Evolutionary conservation across 768 basidiomycete genomes (phyloP), one percentile per base, ranked within the genome.

Genomic region (Phylloporus rhodoxanthus): DNA sequence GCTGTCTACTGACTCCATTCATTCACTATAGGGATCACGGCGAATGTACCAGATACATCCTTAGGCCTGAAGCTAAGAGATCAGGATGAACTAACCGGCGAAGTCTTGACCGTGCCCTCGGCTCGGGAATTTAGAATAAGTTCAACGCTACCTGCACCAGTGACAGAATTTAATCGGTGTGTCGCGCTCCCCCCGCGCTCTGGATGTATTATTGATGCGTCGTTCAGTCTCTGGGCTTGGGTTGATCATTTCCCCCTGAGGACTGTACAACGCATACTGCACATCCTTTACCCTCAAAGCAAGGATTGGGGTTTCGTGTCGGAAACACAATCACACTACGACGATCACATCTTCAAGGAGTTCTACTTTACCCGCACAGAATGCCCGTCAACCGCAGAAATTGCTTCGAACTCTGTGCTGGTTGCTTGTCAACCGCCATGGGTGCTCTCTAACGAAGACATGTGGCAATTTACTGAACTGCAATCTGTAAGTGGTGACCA

Each of bases 341-440:
- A 79, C 47, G 57, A 65, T 28, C 59, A 69, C 4, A 66, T 77
- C 26, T 75, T 77, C 51, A 71, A 68, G 47, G 68, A 74, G 50
- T 77, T 75, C 52, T 64, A 72, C 46, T 80, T 79, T 73, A 64
- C 70, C 8, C 56, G 59, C 9, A 52, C 47, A 19, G 50, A 52
- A 2, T 48, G 52, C 19, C 43, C 58, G 4, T 50, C 59, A 3
- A 65, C 62, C 10, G 54, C 64, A 30, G 56, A 59, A 25, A 63
- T 66, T 26, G 59, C 61, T 38, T 65, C 53, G 25, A 64, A 62
- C 28, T 70, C 73, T 38, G 66, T 82, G 17, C 61, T 80, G 4
- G 61, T 84, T 36, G 80, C 75, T n/a, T 77, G 78, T 54, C 81
- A 82, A 59, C 77, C 81, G 2, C 79, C 80, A 6, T 82, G 78